Percentiles rank a stretch among this genome's conserved stretches.
Evolutionary conservation across 768 basidiomycete species (phyloP).

Genomic region (Tulasnella sp.): DNA sequence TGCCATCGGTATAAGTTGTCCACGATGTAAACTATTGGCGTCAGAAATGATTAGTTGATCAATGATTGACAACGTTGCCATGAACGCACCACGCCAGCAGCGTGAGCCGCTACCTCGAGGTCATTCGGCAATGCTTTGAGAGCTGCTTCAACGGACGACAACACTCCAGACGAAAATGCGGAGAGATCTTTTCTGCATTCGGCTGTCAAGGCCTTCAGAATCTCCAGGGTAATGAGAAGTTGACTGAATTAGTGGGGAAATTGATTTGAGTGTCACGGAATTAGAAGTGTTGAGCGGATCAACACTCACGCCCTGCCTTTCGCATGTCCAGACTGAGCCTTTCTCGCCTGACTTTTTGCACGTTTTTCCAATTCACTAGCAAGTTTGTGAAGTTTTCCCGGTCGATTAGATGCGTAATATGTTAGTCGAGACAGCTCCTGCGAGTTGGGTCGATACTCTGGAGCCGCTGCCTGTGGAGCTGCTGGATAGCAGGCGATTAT

Average conservation of each 20-base stretch:
- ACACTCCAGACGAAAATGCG: slow-evolving; percentile 54
- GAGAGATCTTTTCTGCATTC: slow-evolving; percentile 80
- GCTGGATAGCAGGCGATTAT: slow-evolving; percentile 82
- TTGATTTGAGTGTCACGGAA: not conserved
- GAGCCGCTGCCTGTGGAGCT: slow-evolving; percentile 56
- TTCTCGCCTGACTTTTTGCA: slow-evolving; percentile 46
- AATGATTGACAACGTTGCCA: slow-evolving; percentile 1
- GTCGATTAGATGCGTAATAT: slow-evolving; percentile 64
- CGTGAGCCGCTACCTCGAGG: slow-evolving; percentile 60
- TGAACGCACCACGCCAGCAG: slow-evolving; percentile 62
- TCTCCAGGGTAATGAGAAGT: slow-evolving; percentile 70
- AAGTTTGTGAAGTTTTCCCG: slow-evolving; percentile 65
- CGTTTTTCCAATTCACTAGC: slow-evolving; percentile 67
- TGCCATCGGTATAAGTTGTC: slow-evolving; percentile 84
- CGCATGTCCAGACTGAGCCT: slow-evolving; percentile 60
- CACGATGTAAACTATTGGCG: slow-evolving; percentile 72
- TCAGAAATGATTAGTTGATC: not conserved
- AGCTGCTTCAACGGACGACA: slow-evolving; percentile 47
- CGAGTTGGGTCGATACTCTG: slow-evolving; percentile 66
- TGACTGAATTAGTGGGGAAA: slow-evolving; percentile 33
- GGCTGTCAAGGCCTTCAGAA: slow-evolving; percentile 66
- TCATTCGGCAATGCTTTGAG: slow-evolving; percentile 38
- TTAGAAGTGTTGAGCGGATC: too few species aligned
- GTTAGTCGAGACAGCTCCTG: slow-evolving; percentile 67
- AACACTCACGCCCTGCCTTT: slow-evolving; percentile 63